Conservation (phyloP, 768 basidiomycete species). For the Hypholoma fasciculare region DNA sequence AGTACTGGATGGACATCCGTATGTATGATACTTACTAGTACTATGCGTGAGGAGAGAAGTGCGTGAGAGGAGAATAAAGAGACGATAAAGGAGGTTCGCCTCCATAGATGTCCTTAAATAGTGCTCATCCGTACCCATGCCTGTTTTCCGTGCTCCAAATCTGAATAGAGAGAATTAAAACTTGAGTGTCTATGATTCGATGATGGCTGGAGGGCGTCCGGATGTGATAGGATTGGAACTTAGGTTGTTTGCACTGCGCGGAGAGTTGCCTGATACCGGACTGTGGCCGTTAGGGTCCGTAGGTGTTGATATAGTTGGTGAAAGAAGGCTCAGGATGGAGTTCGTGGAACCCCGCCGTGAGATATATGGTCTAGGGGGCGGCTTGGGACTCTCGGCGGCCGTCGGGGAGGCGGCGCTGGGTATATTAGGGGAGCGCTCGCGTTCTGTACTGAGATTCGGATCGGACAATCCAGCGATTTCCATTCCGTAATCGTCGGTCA, state of each 20-base stretch:
- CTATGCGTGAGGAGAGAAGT: conserved; percentile 8
- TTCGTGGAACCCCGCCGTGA: conserved; percentile 55
- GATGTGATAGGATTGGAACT: conserved; percentile 11
- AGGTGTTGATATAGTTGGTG: conserved; percentile 26
- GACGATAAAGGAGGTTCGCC: conserved; percentile 11
- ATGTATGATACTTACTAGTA: conserved; percentile 12
- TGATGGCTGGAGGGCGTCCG: conserved; percentile 1
- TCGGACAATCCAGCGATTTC: conserved; percentile 30
- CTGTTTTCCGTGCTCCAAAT: background rate
- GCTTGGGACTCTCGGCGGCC: conserved; percentile 35
- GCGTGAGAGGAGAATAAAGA: conserved; percentile 5
- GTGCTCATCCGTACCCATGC: background rate
- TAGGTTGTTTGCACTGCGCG: conserved; percentile 14
- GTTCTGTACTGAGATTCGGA: conserved; percentile 1
- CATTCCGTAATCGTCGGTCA: conserved; percentile 61
- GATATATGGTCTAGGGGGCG: conserved; percentile 58
- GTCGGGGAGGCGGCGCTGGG: conserved; percentile 27
- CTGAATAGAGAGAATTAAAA: background rate
- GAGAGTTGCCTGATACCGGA: conserved; percentile 12
- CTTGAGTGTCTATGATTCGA: background rate
- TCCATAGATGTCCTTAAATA: conserved; percentile 15
- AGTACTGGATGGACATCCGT: background rate
- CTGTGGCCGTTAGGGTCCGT: conserved; percentile 10
- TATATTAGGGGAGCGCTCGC: conserved; percentile 17
- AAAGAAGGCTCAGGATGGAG: conserved; percentile 39